A percentile compares a stretch with the other conserved stretches of the same genome.
Conservation (phyloP, 768 basidiomycete genomes). For the Leccinum sublutescens region DNA sequence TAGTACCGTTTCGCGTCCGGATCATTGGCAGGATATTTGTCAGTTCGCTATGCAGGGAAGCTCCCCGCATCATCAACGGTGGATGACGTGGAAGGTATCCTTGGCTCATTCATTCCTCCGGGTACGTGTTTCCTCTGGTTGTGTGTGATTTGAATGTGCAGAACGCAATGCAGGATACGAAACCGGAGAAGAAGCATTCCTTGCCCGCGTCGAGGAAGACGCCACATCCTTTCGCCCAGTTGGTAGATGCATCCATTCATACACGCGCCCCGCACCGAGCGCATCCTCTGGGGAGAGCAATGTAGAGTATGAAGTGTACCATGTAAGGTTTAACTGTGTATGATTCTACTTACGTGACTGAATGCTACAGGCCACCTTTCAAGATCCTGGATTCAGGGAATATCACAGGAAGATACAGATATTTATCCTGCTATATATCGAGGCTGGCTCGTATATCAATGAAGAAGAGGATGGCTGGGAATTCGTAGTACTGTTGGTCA, state of each 20-base stretch:
- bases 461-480: conserved; percentile 96
- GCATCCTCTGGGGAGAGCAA: conserved; percentile 50
- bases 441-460: conserved; percentile 91
- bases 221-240: conserved; percentile 74
- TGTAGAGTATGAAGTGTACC: conserved; percentile 86
- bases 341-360: background rate
- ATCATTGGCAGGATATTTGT: conserved; percentile 74
- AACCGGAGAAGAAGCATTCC: conserved; percentile 65
- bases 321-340: conserved; percentile 51
- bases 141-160: background rate
- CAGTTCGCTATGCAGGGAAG: conserved; percentile 64
- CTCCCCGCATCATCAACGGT: conserved; percentile 65
- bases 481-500: conserved; percentile 78
- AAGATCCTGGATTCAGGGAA: conserved; percentile 84
- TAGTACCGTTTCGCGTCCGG: conserved; percentile 88
- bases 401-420: conserved; percentile 92
- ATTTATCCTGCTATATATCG: conserved; percentile 92
- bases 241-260: conserved; percentile 75
- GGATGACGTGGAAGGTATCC: conserved; percentile 81
- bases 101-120: conserved; percentile 75
- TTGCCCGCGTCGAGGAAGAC: conserved; percentile 70
- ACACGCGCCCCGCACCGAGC: conserved; percentile 54
- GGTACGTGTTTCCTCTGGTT: conserved; percentile 38
- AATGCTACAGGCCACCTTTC: conserved; percentile 66
- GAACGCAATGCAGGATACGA: conserved; percentile 54